These are phyloP conservation scores for Coffea eugenioides DNA, from an alignment of 257 asterid species.

Conservation along the genomic window DNA sequence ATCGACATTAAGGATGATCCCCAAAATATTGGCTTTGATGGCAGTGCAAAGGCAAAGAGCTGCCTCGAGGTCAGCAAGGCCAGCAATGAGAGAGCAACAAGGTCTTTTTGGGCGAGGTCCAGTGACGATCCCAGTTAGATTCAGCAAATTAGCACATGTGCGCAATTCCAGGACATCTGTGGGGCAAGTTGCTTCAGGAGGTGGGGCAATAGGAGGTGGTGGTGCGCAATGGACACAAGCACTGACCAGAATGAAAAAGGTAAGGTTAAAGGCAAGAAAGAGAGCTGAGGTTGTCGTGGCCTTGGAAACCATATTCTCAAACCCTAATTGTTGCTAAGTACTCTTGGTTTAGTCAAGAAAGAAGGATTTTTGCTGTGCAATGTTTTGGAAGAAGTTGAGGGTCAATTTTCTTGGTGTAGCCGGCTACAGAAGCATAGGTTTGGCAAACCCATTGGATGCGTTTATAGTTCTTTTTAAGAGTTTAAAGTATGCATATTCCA, in stretches of 20 bases:
- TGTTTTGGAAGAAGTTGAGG: not conserved
- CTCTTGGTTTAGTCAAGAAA: slow-evolving; percentile 1
- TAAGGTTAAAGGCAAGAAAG: slow-evolving; percentile 45
- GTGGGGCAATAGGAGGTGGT: slow-evolving; percentile 9
- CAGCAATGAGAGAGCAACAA: slow-evolving; percentile 37
- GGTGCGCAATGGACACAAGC: slow-evolving; percentile 38
- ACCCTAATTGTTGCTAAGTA: not conserved
- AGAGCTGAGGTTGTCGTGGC: slow-evolving; percentile 35
- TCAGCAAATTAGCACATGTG: slow-evolving; percentile 51
- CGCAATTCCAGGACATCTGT: slow-evolving; percentile 52
- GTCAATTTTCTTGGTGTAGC: slow-evolving; percentile 26
- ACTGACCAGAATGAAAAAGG: slow-evolving; percentile 43
- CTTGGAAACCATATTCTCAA: slow-evolving; percentile 41
- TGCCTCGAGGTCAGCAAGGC: slow-evolving; percentile 48
- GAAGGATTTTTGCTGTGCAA: slow-evolving; percentile 3
- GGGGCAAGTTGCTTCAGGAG: slow-evolving; percentile 44
- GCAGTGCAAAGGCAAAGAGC: slow-evolving; percentile 68
- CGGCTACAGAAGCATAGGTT: slow-evolving; percentile 28
- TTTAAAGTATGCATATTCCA: not conserved
- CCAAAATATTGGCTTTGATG: slow-evolving; percentile 52
- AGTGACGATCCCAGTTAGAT: slow-evolving; percentile 28
- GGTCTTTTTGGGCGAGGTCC: slow-evolving; percentile 46
- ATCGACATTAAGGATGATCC: slow-evolving; percentile 53
- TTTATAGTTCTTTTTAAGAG: not conserved
- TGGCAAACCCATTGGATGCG: slow-evolving; percentile 18